Evolutionary conservation across 2,329 filamentous ascomycete genomes (phyloP), one percentile per base, ranked within the genome.

Genomic region (Amylocarpus encephaloides): DNA sequence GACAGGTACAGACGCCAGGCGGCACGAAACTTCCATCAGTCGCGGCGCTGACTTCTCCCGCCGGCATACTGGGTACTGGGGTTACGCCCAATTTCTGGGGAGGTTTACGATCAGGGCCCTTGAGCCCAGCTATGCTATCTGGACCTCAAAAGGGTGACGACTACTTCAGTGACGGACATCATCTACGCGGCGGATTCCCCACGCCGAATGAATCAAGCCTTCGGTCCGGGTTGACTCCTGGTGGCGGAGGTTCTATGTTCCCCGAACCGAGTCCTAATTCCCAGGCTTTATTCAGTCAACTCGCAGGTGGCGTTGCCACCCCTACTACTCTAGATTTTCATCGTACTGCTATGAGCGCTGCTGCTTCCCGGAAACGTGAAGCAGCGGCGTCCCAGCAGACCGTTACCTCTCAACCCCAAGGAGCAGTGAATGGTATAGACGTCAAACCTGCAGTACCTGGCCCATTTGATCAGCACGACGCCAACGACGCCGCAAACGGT

Each of bases 201-300:
- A 97, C 93, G 3, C 92, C 92, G 1, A 96, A 96, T 80, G 93
- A 98, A 71, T 97, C 92, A 6, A 94, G 89, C 2, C 73, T 97
- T 46, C 80, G 93, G 53, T 93, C 90, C 53, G 93, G 93, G 50
- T 72, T 97, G 59, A 97, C 93, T 47, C 93, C 93, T 43, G 93
- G 93, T 53, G 92, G 92, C 59, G 90, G 91, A 67, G 92, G 91
- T 62, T 95, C 91, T 61, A 97, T 97, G 89, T 97, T 97, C 74
- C 90, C 92, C 50, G 88, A 86, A 48, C 86, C 89, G 2, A 95
- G 87, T 66, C 91, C 89, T 33, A 94, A 88, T 67, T 88, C 88
- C 0, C 85, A 90, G 71, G 86, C 86, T 45, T 71, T 96, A 6
- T 88, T 91, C 69, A 85, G 85, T 54, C 85, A 86, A 59, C 18